These are phyloP conservation scores for Immersiporthe knoxdaviesiana DNA, from an alignment of 2,329 filamentous ascomycete genomes.

Conservation along the genomic window DNA sequence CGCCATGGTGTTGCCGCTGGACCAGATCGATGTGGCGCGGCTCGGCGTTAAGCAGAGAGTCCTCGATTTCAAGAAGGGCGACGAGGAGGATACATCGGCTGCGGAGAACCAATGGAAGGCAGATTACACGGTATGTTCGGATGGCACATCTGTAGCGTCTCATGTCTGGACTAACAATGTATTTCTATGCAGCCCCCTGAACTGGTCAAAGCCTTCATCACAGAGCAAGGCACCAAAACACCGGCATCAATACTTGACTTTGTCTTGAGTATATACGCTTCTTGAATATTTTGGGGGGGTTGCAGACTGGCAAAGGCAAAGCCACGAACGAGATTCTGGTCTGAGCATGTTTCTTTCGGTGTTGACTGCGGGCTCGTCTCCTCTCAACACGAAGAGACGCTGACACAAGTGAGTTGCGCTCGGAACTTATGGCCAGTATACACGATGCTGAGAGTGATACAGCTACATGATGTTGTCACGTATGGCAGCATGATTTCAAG, in stretches of 20 bases:
- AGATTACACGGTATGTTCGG: constrained; percentile 66
- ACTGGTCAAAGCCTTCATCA: constrained; percentile 73
- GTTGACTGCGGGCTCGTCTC: neutral
- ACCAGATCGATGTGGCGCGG: constrained; percentile 70
- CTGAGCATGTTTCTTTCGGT: too few relatives aligned
- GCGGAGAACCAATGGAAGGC: constrained; percentile 57
- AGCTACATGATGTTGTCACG: neutral
- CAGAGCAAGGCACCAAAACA: constrained; percentile 73
- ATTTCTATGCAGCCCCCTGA: constrained; percentile 62
- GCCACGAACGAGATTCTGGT: too few relatives aligned
- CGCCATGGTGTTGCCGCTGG: constrained; percentile 80
- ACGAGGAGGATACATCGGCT: constrained; percentile 41
- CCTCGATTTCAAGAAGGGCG: constrained; percentile 69
- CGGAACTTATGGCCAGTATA: neutral
- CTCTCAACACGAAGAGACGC: neutral
- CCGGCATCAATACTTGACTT: constrained; percentile 72
- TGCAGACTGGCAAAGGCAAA: neutral
- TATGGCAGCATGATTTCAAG: neutral
- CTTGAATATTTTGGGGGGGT: constrained; percentile 9
- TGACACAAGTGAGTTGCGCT: neutral
- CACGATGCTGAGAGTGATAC: neutral
- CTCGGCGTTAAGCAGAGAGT: constrained; percentile 75
- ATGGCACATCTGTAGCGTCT: neutral
- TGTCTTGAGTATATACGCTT: constrained; percentile 63
- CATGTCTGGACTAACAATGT: constrained; percentile 33